Percentiles rank a stretch among this genome's conserved stretches.
Conservation (phyloP, 2,329 filamentous ascomycete species). For the Paecilomyces variotii region DNA sequence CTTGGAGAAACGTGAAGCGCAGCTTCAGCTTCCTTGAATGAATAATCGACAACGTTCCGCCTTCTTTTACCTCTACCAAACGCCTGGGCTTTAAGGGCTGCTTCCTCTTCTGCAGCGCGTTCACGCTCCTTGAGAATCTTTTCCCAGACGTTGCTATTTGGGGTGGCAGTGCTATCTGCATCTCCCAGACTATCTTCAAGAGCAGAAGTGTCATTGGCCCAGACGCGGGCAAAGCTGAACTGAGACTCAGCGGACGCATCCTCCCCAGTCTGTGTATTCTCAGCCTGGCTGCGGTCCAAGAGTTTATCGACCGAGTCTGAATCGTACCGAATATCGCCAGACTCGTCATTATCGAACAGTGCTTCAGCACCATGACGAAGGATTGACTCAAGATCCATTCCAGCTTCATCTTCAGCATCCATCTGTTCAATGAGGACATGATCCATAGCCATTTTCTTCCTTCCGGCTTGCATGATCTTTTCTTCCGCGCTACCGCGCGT, state of each 20-base stretch:
- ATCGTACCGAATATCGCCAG: slow-evolving; percentile 72
- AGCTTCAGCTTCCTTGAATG: slow-evolving; percentile 7
- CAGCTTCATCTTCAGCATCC: slow-evolving; percentile 71
- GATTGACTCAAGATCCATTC: slow-evolving; percentile 76
- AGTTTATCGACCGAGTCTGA: slow-evolving; percentile 75
- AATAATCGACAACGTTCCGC: slow-evolving; percentile 44
- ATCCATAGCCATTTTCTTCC: slow-evolving; percentile 92
- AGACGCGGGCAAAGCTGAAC: slow-evolving; percentile 85
- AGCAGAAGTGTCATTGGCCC: slow-evolving; percentile 70
- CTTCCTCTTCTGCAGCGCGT: slow-evolving; percentile 64
- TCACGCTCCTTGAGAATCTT: slow-evolving; percentile 80
- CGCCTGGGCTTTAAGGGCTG: slow-evolving; percentile 59
- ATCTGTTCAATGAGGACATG: slow-evolving; percentile 91
- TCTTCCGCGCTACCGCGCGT: slow-evolving; percentile 86
- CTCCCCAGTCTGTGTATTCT: slow-evolving; percentile 58
- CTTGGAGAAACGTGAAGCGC: slow-evolving; percentile 11
- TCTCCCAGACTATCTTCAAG: slow-evolving; percentile 57
- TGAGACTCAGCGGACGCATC: slow-evolving; percentile 65
- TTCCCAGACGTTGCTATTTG: slow-evolving; percentile 74
- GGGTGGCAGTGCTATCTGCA: slow-evolving; percentile 43
- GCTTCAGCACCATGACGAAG: slow-evolving; percentile 80
- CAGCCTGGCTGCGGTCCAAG: slow-evolving; percentile 75
- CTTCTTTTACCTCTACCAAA: slow-evolving; percentile 79
- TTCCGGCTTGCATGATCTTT: slow-evolving; percentile 90
- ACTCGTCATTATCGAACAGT: slow-evolving; percentile 67